Evolutionary conservation across 73 alveolate genomes (phyloP), one percentile per base, ranked within the genome.

Genomic region (Strombidium stylifer): DNA sequence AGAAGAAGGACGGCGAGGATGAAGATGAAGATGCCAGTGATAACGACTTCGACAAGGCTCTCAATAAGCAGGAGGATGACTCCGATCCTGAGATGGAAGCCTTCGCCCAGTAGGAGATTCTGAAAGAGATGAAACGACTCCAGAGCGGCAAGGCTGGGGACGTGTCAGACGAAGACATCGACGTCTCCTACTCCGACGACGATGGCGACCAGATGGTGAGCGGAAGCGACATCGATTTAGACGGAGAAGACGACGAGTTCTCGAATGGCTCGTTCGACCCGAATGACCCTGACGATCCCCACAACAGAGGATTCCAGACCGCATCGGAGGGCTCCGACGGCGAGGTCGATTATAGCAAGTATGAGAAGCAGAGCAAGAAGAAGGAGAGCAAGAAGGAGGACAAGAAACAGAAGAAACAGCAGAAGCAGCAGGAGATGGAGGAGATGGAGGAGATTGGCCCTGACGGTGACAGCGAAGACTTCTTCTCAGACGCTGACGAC

Each of bases 401-500:
- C 61, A 60, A 12, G 78, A 61, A 39, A 26, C 37, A 10, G 69
- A 76, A 36, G 79, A 62, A 23, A 81, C 78, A 19, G 77, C 44
- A n/a, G 71, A 37, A 30, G 87, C 44, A 16, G 81, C 48, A 34
- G 72, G 60, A 30, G 78, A 82, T 15, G 80, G 37, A 4, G 74
- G 47, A 32, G 82, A 70, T 16, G 54, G 32, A 65, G 84, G 54
- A 0, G 59, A 42, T n/a, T n/a, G n/a, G n/a, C n/a, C n/a, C n/a
- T n/a, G n/a, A n/a, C 21, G 84, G 24, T 47, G 86, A 83, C 25
- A 53, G 53, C 27, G 83, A 60, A 11, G 90, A 70, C 14, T 71
- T 71, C 64, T 56, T 44, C 40, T 75, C 39, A 7, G 82, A 60
- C 10, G 76, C 37, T 25, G 84, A 16, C 14, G 75, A 71, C 24